phyloP scores from a whole-genome alignment of 1,139 yeast species.

The Torulaspora pretoriensis region DNA sequence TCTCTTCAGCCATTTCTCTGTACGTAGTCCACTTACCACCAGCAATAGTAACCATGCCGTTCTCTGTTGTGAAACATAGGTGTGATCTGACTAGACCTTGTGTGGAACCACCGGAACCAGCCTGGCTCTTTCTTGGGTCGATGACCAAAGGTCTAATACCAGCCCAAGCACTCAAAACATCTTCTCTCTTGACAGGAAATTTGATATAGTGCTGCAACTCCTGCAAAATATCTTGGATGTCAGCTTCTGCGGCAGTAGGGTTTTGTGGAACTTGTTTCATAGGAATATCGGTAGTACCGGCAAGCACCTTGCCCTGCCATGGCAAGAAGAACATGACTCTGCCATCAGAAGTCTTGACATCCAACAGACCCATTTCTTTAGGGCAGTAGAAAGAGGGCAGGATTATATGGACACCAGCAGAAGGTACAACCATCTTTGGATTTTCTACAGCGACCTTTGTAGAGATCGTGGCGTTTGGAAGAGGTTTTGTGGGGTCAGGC shows the following conservation, averaged over 20 bases:
- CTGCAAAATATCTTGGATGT: constrained; percentile 78
- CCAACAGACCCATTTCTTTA: constrained; percentile 78
- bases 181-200: constrained; percentile 84
- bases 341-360: constrained; percentile 91
- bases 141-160: constrained; percentile 94
- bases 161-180: constrained; percentile 93
- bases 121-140: constrained; percentile 62
- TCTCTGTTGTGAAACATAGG: constrained; percentile 63
- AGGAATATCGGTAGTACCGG: constrained; percentile 93
- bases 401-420: constrained; percentile 89
- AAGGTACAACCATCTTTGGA: constrained; percentile 80
- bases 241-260: constrained; percentile 86
- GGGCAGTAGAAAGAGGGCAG: constrained; percentile 93
- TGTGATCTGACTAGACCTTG: constrained; percentile 91
- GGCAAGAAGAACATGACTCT: constrained; percentile 96
- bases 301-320: constrained; percentile 96
- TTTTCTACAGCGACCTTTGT: constrained; percentile 31
- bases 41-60: constrained; percentile 81
- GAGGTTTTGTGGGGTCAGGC: constrained; percentile 48
- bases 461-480: constrained; percentile 19
- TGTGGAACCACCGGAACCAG: constrained; percentile 48
- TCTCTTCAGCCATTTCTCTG: constrained; percentile 96
- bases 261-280: constrained; percentile 69
- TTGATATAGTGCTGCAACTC: constrained; percentile 88
- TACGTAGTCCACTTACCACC: constrained; percentile 99